Evolutionary conservation across 768 basidiomycete species (phyloP).

Genomic region (Tylopilus rubrobrunneus): DNA sequence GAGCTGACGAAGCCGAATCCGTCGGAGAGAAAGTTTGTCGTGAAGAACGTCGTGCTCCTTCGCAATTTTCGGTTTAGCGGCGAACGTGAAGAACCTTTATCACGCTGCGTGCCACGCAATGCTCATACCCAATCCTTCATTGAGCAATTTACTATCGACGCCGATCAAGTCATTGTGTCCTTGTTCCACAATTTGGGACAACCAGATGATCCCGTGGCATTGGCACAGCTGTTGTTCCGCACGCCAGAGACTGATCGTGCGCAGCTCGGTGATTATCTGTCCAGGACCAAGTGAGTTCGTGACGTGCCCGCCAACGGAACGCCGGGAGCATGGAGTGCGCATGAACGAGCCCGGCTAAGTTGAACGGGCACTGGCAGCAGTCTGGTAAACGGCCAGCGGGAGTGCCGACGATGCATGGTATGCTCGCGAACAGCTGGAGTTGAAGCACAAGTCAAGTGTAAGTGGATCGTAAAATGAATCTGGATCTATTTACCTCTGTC

Average conservation of each 20-base stretch:
- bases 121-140: constrained; percentile 71
- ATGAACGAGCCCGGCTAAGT: too few relatives aligned
- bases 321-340: too few relatives aligned
- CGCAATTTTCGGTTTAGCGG: constrained; percentile 61
- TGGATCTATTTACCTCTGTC: too few relatives aligned
- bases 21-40: constrained; percentile 72
- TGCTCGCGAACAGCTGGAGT: too few relatives aligned
- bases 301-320: too few relatives aligned
- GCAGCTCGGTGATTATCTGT: constrained; percentile 81
- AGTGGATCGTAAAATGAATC: too few relatives aligned
- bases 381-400: too few relatives aligned
- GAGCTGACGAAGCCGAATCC: constrained; percentile 54
- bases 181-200: constrained; percentile 60
- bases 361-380: too few relatives aligned
- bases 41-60: constrained; percentile 87
- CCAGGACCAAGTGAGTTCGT: constrained; percentile 33
- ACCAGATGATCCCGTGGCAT: constrained; percentile 64
- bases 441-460: too few relatives aligned
- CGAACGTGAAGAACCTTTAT: constrained; percentile 62
- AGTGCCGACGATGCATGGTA: too few relatives aligned
- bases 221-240: constrained; percentile 79
- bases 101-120: constrained; percentile 49
- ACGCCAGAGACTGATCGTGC: constrained; percentile 79
- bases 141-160: constrained; percentile 72
- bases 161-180: constrained; percentile 72